Conservation (phyloP, 2,329 filamentous ascomycete species). For the Diaporthe eres region DNA sequence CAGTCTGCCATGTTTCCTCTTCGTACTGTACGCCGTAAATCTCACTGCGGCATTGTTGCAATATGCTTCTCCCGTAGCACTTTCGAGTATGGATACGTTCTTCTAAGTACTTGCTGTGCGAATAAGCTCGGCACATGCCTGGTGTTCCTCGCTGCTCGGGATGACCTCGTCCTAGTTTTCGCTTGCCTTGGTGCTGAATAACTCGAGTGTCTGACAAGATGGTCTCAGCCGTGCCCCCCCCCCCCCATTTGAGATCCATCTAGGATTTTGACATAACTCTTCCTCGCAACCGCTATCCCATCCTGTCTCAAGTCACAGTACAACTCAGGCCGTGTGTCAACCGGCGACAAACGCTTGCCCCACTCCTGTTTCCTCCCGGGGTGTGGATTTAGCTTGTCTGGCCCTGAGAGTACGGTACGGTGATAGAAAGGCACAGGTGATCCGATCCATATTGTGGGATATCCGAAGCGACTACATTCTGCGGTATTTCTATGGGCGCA, state of each 20-base stretch:
- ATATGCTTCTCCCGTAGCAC: not conserved
- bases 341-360: too few species aligned
- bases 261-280: not conserved
- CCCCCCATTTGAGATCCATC: not conserved
- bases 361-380: too few species aligned
- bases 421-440: not conserved
- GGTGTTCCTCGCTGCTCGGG: not conserved
- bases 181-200: not conserved
- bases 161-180: not conserved
- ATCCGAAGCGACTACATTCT: not conserved
- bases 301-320: not conserved
- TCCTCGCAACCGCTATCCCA: not conserved
- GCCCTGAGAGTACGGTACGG: too few species aligned
- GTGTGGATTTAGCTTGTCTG: too few species aligned
- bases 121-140: not conserved
- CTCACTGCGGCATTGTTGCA: not conserved
- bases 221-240: not conserved
- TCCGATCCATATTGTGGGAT: not conserved
- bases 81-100: not conserved
- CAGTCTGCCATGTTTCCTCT: slow-evolving; percentile 9
- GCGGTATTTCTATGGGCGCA: too few species aligned
- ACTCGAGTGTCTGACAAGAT: not conserved
- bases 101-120: not conserved
- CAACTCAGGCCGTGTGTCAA: not conserved
- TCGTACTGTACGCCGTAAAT: slow-evolving; percentile 7